Conservation (phyloP, 345 rosid genomes). For the Erysimum cheiranthoides region DNA sequence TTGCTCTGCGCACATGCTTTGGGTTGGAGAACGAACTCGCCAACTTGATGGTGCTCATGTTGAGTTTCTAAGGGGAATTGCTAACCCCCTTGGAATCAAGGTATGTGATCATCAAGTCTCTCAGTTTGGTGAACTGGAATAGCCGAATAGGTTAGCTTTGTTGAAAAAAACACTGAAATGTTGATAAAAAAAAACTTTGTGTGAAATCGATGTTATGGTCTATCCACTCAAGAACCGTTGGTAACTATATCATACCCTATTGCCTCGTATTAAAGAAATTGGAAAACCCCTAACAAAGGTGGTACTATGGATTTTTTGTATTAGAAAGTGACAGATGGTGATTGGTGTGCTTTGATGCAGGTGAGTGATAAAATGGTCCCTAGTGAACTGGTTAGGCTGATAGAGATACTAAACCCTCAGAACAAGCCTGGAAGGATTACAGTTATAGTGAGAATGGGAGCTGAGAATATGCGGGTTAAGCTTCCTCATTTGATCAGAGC, state of each 20-base stretch:
- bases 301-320: neutral
- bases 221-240: conserved; percentile 1
- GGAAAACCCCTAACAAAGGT: neutral
- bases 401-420: conserved; percentile 65
- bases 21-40: conserved; percentile 80
- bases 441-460: conserved; percentile 67
- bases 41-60: conserved; percentile 77
- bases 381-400: conserved; percentile 57
- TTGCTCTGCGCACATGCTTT: conserved; percentile 73
- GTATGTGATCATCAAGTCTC: conserved; percentile 31
- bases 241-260: neutral
- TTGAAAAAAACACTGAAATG: neutral
- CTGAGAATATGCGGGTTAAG: conserved; percentile 71
- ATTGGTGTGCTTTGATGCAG: conserved; percentile 36
- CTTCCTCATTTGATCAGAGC: conserved; percentile 67
- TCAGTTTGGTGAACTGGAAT: neutral
- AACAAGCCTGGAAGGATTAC: conserved; percentile 68
- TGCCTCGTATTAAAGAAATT: neutral
- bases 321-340: neutral
- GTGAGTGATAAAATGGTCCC: conserved; percentile 77
- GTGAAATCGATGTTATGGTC: neutral
- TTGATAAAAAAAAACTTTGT: neutral
- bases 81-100: conserved; percentile 74
- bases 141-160: conserved; percentile 6
- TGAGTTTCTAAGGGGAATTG: conserved; percentile 65